phyloP scores from a whole-genome alignment of 2,329 filamentous ascomycete species.

The Penicillium sp. region DNA sequence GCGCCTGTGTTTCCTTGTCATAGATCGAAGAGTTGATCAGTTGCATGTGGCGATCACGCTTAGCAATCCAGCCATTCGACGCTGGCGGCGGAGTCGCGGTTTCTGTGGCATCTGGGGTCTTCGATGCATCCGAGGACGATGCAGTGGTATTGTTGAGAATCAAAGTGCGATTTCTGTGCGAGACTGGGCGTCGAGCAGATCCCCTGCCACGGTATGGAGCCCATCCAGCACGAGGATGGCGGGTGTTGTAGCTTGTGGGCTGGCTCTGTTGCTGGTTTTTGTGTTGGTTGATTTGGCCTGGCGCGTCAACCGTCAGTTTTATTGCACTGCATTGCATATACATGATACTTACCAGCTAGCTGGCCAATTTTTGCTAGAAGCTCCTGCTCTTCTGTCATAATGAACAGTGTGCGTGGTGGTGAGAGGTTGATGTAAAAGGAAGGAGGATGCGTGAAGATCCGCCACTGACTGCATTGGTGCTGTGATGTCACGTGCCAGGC shows the following conservation, averaged over 20 bases:
- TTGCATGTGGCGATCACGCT: slow-evolving; percentile 72
- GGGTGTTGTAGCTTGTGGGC: slow-evolving; percentile 22
- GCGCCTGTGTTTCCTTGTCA: slow-evolving; percentile 66
- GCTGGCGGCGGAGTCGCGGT: slow-evolving; percentile 13
- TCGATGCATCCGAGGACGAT: slow-evolving; percentile 1
- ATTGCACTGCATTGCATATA: neutral
- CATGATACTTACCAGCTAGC: slow-evolving; percentile 48
- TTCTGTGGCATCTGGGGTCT: slow-evolving; percentile 1
- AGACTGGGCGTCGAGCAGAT: slow-evolving; percentile 31
- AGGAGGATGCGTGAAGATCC: neutral
- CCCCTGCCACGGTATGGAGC: slow-evolving; percentile 43
- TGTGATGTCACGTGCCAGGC: slow-evolving; percentile 17
- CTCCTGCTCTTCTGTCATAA: slow-evolving; percentile 54
- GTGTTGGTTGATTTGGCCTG: slow-evolving; percentile 76
- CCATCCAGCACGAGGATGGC: slow-evolving; percentile 32
- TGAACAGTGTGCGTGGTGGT: slow-evolving; percentile 7
- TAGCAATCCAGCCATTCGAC: slow-evolving; percentile 61
- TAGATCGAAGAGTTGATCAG: slow-evolving; percentile 77
- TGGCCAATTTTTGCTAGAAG: slow-evolving; percentile 55
- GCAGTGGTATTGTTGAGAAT: slow-evolving; percentile 55
- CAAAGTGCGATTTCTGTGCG: slow-evolving; percentile 57
- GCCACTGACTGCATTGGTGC: neutral
- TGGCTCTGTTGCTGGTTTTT: slow-evolving; percentile 55
- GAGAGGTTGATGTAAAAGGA: neutral
- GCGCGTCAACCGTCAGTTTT: slow-evolving; percentile 27